These are phyloP conservation scores for Apiospora pterosperma DNA, from an alignment of 2,329 filamentous ascomycete genomes.

Conservation along the genomic window DNA sequence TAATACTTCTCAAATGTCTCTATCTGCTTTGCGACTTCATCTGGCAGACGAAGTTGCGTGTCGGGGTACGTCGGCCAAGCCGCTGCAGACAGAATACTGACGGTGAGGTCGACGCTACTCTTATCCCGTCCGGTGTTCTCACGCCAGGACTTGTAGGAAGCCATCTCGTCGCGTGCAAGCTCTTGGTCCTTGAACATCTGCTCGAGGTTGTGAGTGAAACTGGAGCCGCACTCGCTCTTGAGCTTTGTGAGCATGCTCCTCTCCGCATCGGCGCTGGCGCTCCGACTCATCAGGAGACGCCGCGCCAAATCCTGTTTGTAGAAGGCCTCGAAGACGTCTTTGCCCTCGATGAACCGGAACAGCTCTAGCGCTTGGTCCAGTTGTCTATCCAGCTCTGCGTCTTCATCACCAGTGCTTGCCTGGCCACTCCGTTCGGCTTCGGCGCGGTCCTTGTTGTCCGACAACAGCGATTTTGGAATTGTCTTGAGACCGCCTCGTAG, in stretches of 20 bases:
- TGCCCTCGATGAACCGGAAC: constrained; percentile 95
- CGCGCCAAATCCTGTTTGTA: constrained; percentile 97
- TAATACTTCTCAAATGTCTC: constrained; percentile 83
- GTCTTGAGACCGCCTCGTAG: constrained; percentile 85
- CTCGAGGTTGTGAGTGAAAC: constrained; percentile 95
- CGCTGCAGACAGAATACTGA: constrained; percentile 85
- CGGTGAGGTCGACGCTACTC: constrained; percentile 67
- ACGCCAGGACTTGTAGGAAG: constrained; percentile 72
- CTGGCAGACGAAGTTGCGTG: constrained; percentile 66
- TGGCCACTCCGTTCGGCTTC: constrained; percentile 60
- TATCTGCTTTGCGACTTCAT: constrained; percentile 71
- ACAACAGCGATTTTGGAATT: constrained; percentile 65
- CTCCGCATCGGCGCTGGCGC: constrained; percentile 92
- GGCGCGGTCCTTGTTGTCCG: constrained; percentile 56
- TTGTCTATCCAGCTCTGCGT: constrained; percentile 86
- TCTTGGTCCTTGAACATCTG: constrained; percentile 99
- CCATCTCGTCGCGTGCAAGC: constrained; percentile 87
- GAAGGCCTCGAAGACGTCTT: constrained; percentile 97
- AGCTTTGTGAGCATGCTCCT: constrained; percentile 91
- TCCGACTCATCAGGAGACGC: constrained; percentile 84
- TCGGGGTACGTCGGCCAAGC: constrained; percentile 94
- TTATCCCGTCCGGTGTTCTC: constrained; percentile 44
- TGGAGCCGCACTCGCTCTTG: constrained; percentile 88
- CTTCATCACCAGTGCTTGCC: constrained; percentile 75
- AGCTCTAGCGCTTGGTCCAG: constrained; percentile 90